Evolutionary conservation across 2,329 filamentous ascomycete species (phyloP).

Genomic region (Cercospora canescens): DNA sequence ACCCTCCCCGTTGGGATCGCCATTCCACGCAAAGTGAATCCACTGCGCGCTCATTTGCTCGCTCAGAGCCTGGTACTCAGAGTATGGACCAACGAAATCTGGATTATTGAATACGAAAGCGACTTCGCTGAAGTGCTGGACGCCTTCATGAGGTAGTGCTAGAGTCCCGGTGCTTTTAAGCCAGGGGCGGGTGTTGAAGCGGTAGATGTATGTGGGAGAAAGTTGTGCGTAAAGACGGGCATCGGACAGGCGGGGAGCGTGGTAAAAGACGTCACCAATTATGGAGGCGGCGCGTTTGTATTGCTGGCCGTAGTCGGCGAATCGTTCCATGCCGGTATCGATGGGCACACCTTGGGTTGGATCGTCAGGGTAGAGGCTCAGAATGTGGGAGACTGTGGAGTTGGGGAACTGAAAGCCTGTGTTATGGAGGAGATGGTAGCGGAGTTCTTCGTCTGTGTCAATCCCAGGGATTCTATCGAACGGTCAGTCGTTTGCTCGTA

Average conservation of each 20-base stretch:
- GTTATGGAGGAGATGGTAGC: slow-evolving; percentile 19
- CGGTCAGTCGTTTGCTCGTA: neutral
- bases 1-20: slow-evolving; percentile 19
- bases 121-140: slow-evolving; percentile 57
- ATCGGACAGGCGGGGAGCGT: slow-evolving; percentile 56
- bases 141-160: slow-evolving; percentile 45
- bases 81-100: slow-evolving; percentile 14
- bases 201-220: slow-evolving; percentile 60
- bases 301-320: slow-evolving; percentile 42
- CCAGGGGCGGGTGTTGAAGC: slow-evolving; percentile 58
- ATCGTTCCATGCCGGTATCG: slow-evolving; percentile 39
- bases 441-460: slow-evolving; percentile 36
- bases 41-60: slow-evolving; percentile 24
- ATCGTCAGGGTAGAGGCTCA: slow-evolving; percentile 51
- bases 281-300: slow-evolving; percentile 58
- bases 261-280: slow-evolving; percentile 57
- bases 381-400: slow-evolving; percentile 22
- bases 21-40: slow-evolving; percentile 21
- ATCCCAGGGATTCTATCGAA: slow-evolving; percentile 48
- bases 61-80: slow-evolving; percentile 17
- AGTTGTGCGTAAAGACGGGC: slow-evolving; percentile 52
- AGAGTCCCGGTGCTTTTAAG: slow-evolving; percentile 32
- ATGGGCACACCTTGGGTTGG: slow-evolving; percentile 51
- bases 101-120: slow-evolving; percentile 39
- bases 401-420: slow-evolving; percentile 24